phyloP scores from a whole-genome alignment of 345 rosid genomes.

The Clausena lansium region DNA sequence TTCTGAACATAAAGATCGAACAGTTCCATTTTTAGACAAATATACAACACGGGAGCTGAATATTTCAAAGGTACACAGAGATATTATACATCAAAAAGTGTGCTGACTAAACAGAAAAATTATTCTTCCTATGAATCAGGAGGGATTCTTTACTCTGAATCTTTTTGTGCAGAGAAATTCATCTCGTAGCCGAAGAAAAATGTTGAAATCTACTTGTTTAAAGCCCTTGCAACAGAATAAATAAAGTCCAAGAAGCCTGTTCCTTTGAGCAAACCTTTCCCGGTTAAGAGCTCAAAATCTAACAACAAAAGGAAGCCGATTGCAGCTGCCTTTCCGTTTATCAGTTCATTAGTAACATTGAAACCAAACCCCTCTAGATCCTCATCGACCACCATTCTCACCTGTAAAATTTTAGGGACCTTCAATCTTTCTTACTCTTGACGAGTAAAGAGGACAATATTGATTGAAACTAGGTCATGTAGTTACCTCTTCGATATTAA shows the following conservation, averaged over 20 bases:
- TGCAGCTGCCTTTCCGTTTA: conserved; percentile 89
- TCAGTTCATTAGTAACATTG: conserved; percentile 66
- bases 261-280: conserved; percentile 89
- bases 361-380: conserved; percentile 73
- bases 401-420: conserved; percentile 40
- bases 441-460: not conserved
- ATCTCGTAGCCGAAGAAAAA: conserved; percentile 4
- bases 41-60: conserved; percentile 10
- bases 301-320: conserved; percentile 82
- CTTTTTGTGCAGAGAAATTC: not conserved
- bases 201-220: conserved; percentile 42
- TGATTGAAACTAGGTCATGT: not conserved
- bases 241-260: conserved; percentile 91
- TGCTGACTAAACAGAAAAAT: not conserved
- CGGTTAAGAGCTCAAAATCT: conserved; percentile 93
- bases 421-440: not conserved
- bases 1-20: not conserved
- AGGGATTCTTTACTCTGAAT: not conserved
- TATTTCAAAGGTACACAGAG: not conserved
- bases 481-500: conserved; percentile 86
- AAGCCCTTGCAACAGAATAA: conserved; percentile 61
- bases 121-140: conserved; percentile 8
- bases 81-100: not conserved
- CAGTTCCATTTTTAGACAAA: not conserved
- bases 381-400: conserved; percentile 90